phyloP scores from a whole-genome alignment of 345 rosid genomes.

The Salix arbutifolia region DNA sequence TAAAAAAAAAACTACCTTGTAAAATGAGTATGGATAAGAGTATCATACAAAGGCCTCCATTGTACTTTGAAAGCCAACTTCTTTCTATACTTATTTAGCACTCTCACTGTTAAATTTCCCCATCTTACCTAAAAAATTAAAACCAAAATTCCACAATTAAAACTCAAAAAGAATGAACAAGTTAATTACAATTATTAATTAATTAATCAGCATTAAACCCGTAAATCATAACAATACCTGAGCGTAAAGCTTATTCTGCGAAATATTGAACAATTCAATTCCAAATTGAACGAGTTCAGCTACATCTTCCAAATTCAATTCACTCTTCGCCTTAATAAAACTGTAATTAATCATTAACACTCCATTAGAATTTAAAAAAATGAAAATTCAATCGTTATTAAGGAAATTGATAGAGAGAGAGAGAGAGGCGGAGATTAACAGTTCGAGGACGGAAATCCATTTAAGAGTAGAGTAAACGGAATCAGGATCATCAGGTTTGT shows the following conservation, averaged over 20 bases:
- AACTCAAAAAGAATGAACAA: slow-evolving; percentile 12
- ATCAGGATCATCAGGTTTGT: slow-evolving; percentile 80
- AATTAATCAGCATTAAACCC: not conserved
- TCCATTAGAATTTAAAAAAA: not conserved
- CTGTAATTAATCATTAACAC: slow-evolving; percentile 28
- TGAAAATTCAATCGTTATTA: not conserved
- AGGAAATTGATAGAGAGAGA: not conserved
- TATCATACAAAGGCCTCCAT: slow-evolving; percentile 93
- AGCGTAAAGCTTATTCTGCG: slow-evolving; percentile 70
- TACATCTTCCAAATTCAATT: slow-evolving; percentile 71
- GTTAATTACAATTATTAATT: not conserved
- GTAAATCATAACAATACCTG: slow-evolving; percentile 48
- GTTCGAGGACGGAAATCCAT: slow-evolving; percentile 87
- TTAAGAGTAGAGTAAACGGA: slow-evolving; percentile 85
- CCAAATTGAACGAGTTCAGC: slow-evolving; percentile 60
- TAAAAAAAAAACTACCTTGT: slow-evolving; percentile 44
- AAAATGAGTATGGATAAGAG: slow-evolving; percentile 79
- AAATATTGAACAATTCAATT: slow-evolving; percentile 59
- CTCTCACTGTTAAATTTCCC: slow-evolving; percentile 74
- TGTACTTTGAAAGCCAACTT: slow-evolving; percentile 66
- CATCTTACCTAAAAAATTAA: slow-evolving; percentile 74
- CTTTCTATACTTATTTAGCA: slow-evolving; percentile 73
- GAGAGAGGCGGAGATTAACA: slow-evolving; percentile 38
- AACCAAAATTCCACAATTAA: slow-evolving; percentile 9
- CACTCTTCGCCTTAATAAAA: slow-evolving; percentile 88